phyloP scores from a whole-genome alignment of 768 basidiomycete species.

The Termitomyces sp. region DNA sequence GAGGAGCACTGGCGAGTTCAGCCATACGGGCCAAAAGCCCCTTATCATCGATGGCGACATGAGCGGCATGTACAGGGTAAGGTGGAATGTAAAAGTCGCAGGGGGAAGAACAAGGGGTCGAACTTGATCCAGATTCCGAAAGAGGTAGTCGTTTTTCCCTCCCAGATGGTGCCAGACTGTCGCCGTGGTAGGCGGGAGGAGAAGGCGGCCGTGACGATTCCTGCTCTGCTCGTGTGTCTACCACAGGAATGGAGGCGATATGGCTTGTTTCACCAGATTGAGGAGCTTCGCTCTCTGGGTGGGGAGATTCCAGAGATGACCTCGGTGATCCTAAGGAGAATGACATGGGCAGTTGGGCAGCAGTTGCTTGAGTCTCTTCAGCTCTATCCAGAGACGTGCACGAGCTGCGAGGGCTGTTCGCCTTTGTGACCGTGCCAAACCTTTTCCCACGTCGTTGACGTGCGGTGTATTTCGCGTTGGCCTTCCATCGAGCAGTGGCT shows the following conservation, averaged over 20 bases:
- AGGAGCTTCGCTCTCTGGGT: background rate
- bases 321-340: constrained; percentile 23
- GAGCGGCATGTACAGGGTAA: constrained; percentile 34
- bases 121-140: constrained; percentile 7
- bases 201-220: constrained; percentile 11
- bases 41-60: constrained; percentile 67
- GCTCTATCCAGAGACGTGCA: constrained; percentile 13
- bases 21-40: constrained; percentile 46
- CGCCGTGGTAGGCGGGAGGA: constrained; percentile 41
- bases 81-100: constrained; percentile 7
- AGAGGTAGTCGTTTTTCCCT: background rate
- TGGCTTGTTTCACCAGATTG: background rate
- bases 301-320: constrained; percentile 23
- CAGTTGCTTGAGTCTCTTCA: constrained; percentile 3
- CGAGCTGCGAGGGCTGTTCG: constrained; percentile 23
- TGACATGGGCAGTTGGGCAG: constrained; percentile 4
- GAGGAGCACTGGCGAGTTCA: constrained; percentile 50
- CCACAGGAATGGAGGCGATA: constrained; percentile 9
- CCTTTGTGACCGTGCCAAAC: constrained; percentile 14
- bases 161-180: constrained; percentile 12
- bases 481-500: constrained; percentile 67
- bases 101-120: constrained; percentile 9
- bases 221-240: constrained; percentile 9
- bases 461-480: constrained; percentile 53
- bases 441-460: constrained; percentile 51